Base-by-base conservation (phyloP, 2,329 filamentous ascomycete genomes). In the Fusarium sp. region DNA sequence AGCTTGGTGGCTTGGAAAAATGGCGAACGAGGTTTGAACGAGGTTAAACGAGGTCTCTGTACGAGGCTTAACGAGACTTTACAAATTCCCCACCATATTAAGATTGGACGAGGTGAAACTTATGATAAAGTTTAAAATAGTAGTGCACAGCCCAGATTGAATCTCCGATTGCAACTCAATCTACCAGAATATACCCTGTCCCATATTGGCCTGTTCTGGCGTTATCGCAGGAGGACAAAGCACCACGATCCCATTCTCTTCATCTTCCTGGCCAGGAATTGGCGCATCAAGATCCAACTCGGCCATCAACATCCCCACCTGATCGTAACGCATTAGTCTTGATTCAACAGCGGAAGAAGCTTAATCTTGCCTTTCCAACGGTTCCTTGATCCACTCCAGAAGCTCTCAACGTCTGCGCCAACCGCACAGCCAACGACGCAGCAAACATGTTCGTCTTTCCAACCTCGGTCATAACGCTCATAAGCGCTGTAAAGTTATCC, bases 401-500 rank as follows among this genome's bases (percentile, higher is more conserved):
- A 7, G 59, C 32, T 15, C 44, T 59, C 92, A 97, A 78, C 92
- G 96, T 46, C 5, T 71, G 88, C 86, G 10, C 93, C 92, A 74
- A 91, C 78, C 32, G 83, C 89, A 41, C 92, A 83, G 75, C 96
- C 88, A 49, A 90, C 85, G 18, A 71, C 2, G 69, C 67, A 1
- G 56, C 44, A 38, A 71, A 71, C 30, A 55, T 58, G 2, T 71
- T 71, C 6, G 24, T 71, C 34, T 71, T 71, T 7, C 86, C 86
- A 69, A 96, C 92, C 32, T 90, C 84, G 0, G 88, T 82, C 55
- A 71, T 71, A 0, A 71, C 41, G 12, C 58, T 65, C 56, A 71
- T 62, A 2, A 97, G 83, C 67, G 91, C 90, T 5, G 92, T 94
- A 71, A 89, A 85, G 48, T 94, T 88, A 87, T 82, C 59, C 4